These are phyloP conservation scores for Malus hybrid DNA, from an alignment of 331 rosid species.

Conservation along the genomic window DNA sequence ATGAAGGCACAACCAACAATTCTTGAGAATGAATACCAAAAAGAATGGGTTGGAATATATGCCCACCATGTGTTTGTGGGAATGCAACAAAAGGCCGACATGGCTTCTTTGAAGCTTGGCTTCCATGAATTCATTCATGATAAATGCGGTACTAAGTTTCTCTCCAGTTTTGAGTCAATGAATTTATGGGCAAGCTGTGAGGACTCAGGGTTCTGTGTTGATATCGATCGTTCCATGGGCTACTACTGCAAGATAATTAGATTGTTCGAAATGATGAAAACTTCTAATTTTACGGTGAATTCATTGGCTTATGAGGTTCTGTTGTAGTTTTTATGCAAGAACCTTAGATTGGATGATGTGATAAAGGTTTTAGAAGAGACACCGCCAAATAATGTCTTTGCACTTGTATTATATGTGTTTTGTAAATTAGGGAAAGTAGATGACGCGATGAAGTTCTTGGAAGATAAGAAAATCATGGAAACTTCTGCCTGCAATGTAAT, in stretches of 20 bases:
- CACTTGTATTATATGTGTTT: conserved; percentile 39
- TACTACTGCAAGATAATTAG: conserved; percentile 1
- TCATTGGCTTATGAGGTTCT: conserved; percentile 34
- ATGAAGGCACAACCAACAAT: too few relatives aligned
- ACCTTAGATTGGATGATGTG: conserved; percentile 42
- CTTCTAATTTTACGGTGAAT: conserved; percentile 43
- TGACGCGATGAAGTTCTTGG: conserved; percentile 58
- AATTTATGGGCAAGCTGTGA: too few relatives aligned
- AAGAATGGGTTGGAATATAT: too few relatives aligned
- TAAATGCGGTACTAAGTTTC: too few relatives aligned
- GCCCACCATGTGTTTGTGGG: too few relatives aligned
- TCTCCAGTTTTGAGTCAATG: too few relatives aligned
- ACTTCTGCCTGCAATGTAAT: conserved; percentile 61
- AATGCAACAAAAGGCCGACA: too few relatives aligned
- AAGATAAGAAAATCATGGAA: conserved; percentile 41
- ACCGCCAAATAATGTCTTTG: conserved; percentile 22
- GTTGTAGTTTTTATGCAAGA: conserved; percentile 50
- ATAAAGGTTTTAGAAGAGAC: conserved; percentile 36
- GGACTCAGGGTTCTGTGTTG: too few relatives aligned
- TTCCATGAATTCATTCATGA: too few relatives aligned
- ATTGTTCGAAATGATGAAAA: conserved; percentile 58
- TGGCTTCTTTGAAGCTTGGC: too few relatives aligned
- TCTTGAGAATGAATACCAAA: too few relatives aligned
- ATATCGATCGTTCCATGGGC: too few relatives aligned
- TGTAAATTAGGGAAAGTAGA: conserved; percentile 52